These are phyloP conservation scores for Termitomyces sp. DNA, from an alignment of 768 basidiomycete species.

Conservation along the genomic window DNA sequence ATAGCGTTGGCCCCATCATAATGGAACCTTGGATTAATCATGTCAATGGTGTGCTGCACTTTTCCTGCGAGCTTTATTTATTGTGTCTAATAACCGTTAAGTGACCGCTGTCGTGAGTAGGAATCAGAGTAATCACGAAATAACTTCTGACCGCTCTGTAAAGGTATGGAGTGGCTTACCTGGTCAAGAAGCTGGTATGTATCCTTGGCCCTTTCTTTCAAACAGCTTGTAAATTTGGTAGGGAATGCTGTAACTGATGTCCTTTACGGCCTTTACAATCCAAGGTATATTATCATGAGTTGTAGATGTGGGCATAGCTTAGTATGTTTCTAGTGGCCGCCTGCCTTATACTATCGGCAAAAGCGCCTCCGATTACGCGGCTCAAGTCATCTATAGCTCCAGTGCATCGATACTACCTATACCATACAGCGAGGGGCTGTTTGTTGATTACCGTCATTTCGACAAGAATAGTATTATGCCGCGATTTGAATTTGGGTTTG, in stretches of 20 bases:
- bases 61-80: too few relatives aligned
- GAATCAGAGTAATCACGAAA: slow-evolving; percentile 2
- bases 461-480: slow-evolving; percentile 40
- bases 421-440: slow-evolving; percentile 52
- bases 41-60: slow-evolving; percentile 32
- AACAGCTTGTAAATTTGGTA: slow-evolving; percentile 3
- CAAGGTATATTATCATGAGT: slow-evolving; percentile 30
- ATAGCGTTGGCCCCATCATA: slow-evolving; percentile 56
- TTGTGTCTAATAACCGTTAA: slow-evolving; percentile 1
- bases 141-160: neutral
- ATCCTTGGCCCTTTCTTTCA: neutral
- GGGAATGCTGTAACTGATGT: slow-evolving; percentile 56
- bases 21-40: slow-evolving; percentile 55
- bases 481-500: slow-evolving; percentile 48
- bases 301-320: neutral
- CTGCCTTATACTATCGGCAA: slow-evolving; percentile 52
- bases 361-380: slow-evolving; percentile 47
- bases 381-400: slow-evolving; percentile 37
- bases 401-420: slow-evolving; percentile 36
- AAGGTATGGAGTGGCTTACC: slow-evolving; percentile 49
- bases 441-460: slow-evolving; percentile 55
- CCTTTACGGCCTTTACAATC: slow-evolving; percentile 55
- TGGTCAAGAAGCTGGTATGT: slow-evolving; percentile 57
- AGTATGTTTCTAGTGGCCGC: slow-evolving; percentile 27
- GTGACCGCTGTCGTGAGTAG: slow-evolving; percentile 31